Evolutionary conservation across 1,284 basidiomycete species (phyloP).

Genomic region (Tylopilus orsonianus): DNA sequence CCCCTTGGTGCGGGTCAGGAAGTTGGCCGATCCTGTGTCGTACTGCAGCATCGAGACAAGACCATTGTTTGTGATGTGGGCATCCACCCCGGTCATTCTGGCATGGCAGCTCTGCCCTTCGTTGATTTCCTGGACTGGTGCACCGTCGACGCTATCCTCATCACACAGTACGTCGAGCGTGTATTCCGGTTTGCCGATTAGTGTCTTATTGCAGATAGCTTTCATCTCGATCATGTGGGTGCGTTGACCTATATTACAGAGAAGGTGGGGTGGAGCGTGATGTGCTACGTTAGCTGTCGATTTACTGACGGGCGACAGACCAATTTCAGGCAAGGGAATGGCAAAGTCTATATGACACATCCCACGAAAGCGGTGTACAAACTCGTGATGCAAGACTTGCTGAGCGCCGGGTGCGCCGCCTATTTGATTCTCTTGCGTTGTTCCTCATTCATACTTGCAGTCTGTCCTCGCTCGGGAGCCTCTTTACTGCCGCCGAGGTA

Average conservation of each 20-base stretch:
- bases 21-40: conserved; percentile 95
- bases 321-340: conserved; percentile 90
- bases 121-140: conserved; percentile 98
- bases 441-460: conserved; percentile 38
- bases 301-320: conserved; percentile 53
- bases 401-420: conserved; percentile 77
- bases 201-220: conserved; percentile 51
- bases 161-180: conserved; percentile 79
- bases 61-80: conserved; percentile 96
- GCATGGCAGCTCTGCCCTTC: conserved; percentile 93
- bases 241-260: conserved; percentile 97
- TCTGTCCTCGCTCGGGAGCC: conserved; percentile 67
- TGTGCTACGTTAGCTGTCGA: background rate
- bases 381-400: conserved; percentile 98
- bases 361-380: conserved; percentile 98
- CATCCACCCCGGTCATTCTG: conserved; percentile 91
- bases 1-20: conserved; percentile 93
- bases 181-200: background rate
- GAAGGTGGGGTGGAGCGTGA: conserved; percentile 57
- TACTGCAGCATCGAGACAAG: conserved; percentile 87
- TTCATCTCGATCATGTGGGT: conserved; percentile 97
- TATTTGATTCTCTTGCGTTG: background rate
- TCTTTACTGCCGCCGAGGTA: conserved; percentile 87
- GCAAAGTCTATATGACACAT: conserved; percentile 99
- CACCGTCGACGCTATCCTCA: conserved; percentile 87